phyloP scores from a whole-genome alignment of 371 early-diverging fungal genomes.

The Apophysomyces ossiformis region DNA sequence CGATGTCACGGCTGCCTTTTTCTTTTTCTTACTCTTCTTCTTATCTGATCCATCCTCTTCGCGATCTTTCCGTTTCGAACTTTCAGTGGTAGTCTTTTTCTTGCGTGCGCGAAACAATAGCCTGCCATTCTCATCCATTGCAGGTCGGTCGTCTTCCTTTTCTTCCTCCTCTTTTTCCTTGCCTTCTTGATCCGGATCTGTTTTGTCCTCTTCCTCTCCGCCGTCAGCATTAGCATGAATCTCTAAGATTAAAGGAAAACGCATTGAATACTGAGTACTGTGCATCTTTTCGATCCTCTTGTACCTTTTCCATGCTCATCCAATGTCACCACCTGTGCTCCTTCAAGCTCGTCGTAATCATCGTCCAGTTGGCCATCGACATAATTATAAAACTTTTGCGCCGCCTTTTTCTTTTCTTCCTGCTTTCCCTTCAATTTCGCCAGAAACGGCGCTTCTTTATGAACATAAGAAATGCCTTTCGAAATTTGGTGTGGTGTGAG shows the following conservation, averaged over 20 bases:
- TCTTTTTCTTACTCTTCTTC: constrained; percentile 37
- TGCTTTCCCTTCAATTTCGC: constrained; percentile 37
- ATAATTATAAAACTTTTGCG: constrained; percentile 39
- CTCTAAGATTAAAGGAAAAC: constrained; percentile 16
- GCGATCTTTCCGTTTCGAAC: constrained; percentile 22
- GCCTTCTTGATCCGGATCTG: constrained; percentile 13
- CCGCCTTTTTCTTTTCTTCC: constrained; percentile 25
- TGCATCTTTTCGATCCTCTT: too few relatives aligned
- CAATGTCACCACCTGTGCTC: constrained; percentile 51
- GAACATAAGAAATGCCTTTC: constrained; percentile 47
- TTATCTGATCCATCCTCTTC: constrained; percentile 28
- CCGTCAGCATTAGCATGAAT: constrained; percentile 27
- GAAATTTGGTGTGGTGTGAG: constrained; percentile 53
- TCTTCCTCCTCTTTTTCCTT: constrained; percentile 21
- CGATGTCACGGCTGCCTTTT: constrained; percentile 28
- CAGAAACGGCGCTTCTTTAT: constrained; percentile 53
- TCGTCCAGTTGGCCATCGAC: constrained; percentile 52
- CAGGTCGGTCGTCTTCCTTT: constrained; percentile 30
- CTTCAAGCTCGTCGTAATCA: constrained; percentile 53
- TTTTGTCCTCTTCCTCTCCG: constrained; percentile 24
- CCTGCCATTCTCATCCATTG: constrained; percentile 48
- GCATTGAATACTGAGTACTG: too few relatives aligned
- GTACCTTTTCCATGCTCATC: constrained; percentile 54
- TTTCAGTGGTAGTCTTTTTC: constrained; percentile 21
- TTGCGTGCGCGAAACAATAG: constrained; percentile 42